Percentiles rank a stretch among this genome's conserved stretches.
Conservation (phyloP, 1,284 basidiomycete species). For the Ganoderma sinense region DNA sequence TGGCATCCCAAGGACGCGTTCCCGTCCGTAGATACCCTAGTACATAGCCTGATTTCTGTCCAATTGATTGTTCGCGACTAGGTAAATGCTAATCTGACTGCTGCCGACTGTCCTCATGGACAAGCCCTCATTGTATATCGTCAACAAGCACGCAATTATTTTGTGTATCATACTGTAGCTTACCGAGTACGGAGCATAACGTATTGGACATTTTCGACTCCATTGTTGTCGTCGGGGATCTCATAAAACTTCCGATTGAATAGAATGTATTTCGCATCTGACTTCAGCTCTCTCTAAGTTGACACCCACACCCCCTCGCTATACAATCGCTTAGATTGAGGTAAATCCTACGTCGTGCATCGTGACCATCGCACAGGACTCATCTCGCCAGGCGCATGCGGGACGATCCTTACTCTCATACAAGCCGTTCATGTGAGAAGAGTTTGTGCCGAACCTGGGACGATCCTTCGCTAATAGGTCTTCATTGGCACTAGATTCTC, state of each 20-base stretch:
- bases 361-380: too few relatives aligned
- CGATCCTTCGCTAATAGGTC: background rate
- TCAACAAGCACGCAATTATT: slow-evolving; percentile 1
- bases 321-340: too few relatives aligned
- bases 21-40: slow-evolving; percentile 24
- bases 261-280: background rate
- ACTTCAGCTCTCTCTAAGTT: background rate
- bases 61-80: background rate
- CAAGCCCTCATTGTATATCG: slow-evolving; percentile 15
- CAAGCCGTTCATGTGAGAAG: too few relatives aligned
- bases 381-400: background rate
- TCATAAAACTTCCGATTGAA: background rate
- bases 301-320: background rate
- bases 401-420: too few relatives aligned
- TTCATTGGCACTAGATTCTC: slow-evolving; percentile 12
- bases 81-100: slow-evolving; percentile 2
- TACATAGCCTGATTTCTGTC: slow-evolving; percentile 9
- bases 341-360: too few relatives aligned
- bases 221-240: background rate
- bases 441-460: too few relatives aligned
- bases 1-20: slow-evolving; percentile 13
- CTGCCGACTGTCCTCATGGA: background rate
- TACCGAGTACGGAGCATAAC: background rate
- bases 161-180: slow-evolving; percentile 19
- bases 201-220: background rate